Evolutionary conservation across 164 flowering plant genomes (phyloP).

Genomic region (Cinnamomum chago): DNA sequence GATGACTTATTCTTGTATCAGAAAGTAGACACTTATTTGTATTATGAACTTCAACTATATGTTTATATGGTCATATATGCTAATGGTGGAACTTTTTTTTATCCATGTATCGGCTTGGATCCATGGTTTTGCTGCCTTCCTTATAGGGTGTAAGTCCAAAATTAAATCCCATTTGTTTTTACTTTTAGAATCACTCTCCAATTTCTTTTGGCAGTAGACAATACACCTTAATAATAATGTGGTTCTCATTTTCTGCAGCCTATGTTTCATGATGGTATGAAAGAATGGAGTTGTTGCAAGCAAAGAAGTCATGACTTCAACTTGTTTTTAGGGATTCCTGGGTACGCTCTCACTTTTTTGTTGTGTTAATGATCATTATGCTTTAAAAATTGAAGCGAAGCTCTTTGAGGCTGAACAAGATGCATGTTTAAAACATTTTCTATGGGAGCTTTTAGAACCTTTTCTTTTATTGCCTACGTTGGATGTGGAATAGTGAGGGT

Average conservation of each 20-base stretch:
- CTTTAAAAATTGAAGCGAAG: too few relatives aligned
- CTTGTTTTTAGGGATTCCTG: conserved; percentile 81
- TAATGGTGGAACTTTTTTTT: conserved; percentile 16
- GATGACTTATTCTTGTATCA: background rate
- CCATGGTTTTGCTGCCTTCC: conserved; percentile 6
- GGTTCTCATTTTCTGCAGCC: conserved; percentile 46
- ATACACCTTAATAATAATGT: background rate
- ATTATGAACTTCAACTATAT: background rate
- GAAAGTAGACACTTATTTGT: background rate
- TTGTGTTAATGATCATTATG: too few relatives aligned
- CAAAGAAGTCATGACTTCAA: conserved; percentile 96
- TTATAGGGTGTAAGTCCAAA: conserved; percentile 62
- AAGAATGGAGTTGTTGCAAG: conserved; percentile 99
- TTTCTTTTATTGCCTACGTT: too few relatives aligned
- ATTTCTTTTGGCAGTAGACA: background rate
- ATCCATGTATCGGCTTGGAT: conserved; percentile 21
- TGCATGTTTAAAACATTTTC: too few relatives aligned
- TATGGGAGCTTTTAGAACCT: too few relatives aligned
- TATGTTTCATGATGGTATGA: conserved; percentile 91
- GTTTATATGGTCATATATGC: conserved; percentile 5
- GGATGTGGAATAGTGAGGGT: too few relatives aligned
- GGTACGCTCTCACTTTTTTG: conserved; percentile 33
- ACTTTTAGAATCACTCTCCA: background rate
- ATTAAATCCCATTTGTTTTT: conserved; percentile 1
- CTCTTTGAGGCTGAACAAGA: too few relatives aligned